A percentile compares a stretch with the other conserved stretches of the same genome.
phyloP scores from a whole-genome alignment of 2,329 filamentous ascomycete genomes.

The Microascus cirrosus region DNA sequence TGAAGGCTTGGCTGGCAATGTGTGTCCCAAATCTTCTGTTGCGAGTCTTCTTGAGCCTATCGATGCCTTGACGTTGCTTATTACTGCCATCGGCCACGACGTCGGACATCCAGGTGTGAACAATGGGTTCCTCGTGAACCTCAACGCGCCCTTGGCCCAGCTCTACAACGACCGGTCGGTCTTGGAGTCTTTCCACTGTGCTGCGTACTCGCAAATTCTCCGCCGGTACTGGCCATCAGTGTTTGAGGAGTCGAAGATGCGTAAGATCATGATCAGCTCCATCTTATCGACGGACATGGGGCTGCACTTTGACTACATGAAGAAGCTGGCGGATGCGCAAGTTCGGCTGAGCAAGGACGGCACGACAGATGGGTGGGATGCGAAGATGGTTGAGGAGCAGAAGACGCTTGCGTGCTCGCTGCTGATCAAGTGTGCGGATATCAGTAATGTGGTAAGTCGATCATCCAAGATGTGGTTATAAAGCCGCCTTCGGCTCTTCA shows the following conservation, averaged over 20 bases:
- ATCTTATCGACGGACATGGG: constrained; percentile 98
- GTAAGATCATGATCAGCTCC: constrained; percentile 90
- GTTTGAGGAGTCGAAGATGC: constrained; percentile 68
- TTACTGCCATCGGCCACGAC: constrained; percentile 96
- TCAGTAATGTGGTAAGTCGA: constrained; percentile 83
- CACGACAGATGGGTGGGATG: constrained; percentile 60
- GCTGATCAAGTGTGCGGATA: constrained; percentile 95
- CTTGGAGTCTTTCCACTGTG: constrained; percentile 93
- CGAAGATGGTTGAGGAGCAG: constrained; percentile 63
- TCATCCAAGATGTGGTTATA: not conserved
- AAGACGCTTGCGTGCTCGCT: constrained; percentile 77
- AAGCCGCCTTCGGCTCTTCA: not conserved
- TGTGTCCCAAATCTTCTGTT: constrained; percentile 44
- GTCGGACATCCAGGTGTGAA: constrained; percentile 97
- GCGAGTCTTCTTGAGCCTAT: constrained; percentile 71
- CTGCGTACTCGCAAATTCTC: constrained; percentile 91
- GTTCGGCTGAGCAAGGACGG: constrained; percentile 61
- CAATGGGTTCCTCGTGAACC: constrained; percentile 85
- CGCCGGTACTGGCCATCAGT: constrained; percentile 82
- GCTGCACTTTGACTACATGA: constrained; percentile 94
- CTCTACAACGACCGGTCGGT: constrained; percentile 96
- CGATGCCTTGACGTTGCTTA: constrained; percentile 77
- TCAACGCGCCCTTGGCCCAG: constrained; percentile 87
- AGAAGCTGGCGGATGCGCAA: constrained; percentile 69
- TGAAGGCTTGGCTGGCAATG: constrained; percentile 22